These are phyloP conservation scores for Lumnitzera littorea DNA, from an alignment of 345 rosid species.

Conservation along the genomic window DNA sequence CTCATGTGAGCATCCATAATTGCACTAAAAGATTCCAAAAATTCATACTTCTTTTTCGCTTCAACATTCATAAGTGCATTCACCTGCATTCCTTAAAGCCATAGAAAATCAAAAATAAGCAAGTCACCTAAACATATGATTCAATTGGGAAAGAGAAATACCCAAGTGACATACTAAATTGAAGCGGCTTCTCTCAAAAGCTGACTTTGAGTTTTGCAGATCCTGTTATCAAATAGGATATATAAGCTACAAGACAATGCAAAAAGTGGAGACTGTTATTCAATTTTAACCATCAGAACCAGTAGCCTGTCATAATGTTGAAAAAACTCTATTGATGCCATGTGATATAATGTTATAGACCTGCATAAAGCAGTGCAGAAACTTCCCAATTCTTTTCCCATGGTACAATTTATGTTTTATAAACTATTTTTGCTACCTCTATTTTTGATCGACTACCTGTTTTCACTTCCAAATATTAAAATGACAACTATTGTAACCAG, in stretches of 20 bases:
- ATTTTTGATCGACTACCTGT: too few species aligned
- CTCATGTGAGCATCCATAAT: constrained; percentile 85
- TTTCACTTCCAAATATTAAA: too few species aligned
- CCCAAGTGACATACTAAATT: constrained; percentile 54
- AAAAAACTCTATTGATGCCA: too few species aligned
- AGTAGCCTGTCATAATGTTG: too few species aligned
- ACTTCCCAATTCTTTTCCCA: too few species aligned
- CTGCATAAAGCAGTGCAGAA: too few species aligned
- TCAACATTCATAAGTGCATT: constrained; percentile 68
- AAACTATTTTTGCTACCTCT: too few species aligned
- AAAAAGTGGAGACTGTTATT: background rate
- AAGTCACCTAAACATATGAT: constrained; percentile 7
- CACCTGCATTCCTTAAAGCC: constrained; percentile 74
- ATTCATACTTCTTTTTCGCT: constrained; percentile 82
- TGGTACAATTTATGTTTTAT: too few species aligned
- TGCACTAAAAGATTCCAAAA: constrained; percentile 84
- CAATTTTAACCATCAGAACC: too few species aligned
- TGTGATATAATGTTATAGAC: too few species aligned
- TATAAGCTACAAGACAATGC: background rate
- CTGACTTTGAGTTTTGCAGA: constrained; percentile 75
- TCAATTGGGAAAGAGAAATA: constrained; percentile 5
- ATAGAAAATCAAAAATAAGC: constrained; percentile 25
- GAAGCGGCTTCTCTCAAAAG: constrained; percentile 84
- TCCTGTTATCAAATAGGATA: constrained; percentile 30
- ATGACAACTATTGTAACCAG: background rate